Conservation (phyloP, 805 yeast species). For the Dipodascopsis tothii region DNA sequence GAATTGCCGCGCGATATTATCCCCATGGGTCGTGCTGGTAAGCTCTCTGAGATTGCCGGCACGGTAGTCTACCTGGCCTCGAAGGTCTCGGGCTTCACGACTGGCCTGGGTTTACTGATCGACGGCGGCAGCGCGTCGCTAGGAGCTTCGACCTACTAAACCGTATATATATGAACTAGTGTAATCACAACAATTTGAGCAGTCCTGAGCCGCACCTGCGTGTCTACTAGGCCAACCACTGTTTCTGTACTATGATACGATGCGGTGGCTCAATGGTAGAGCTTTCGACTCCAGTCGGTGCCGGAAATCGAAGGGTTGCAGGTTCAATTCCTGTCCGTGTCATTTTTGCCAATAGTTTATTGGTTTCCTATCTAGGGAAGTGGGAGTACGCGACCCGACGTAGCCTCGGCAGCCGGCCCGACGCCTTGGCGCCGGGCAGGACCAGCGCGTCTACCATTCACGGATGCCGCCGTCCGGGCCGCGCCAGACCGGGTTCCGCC, state of each 20-base stretch:
- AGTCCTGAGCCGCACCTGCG: not conserved
- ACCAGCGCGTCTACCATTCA: slow-evolving; percentile 29
- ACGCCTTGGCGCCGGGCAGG: not conserved
- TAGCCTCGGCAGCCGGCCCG: too few species aligned
- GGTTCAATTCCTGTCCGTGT: slow-evolving; percentile 81
- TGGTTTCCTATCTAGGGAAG: too few species aligned
- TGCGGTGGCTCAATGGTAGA: slow-evolving; percentile 73
- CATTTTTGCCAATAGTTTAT: too few species aligned
- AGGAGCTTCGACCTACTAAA: too few species aligned
- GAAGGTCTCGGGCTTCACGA: slow-evolving; percentile 57
- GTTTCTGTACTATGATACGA: slow-evolving; percentile 31
- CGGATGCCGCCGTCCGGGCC: slow-evolving; percentile 29
- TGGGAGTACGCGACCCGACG: too few species aligned
- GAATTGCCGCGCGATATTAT: slow-evolving; percentile 37
- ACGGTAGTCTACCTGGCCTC: slow-evolving; percentile 62
- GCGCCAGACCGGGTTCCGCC: slow-evolving; percentile 29
- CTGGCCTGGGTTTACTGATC: slow-evolving; percentile 58
- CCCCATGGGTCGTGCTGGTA: slow-evolving; percentile 60
- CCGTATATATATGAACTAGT: not conserved
- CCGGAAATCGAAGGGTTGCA: slow-evolving; percentile 80
- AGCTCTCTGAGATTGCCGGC: slow-evolving; percentile 59
- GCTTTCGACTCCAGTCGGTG: slow-evolving; percentile 63
- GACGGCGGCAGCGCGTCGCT: too few species aligned
- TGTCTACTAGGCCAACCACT: too few species aligned
- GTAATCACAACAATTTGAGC: not conserved